Conservation (phyloP, 2,329 filamentous ascomycete species). For the Talaromyces rugulosus region DNA sequence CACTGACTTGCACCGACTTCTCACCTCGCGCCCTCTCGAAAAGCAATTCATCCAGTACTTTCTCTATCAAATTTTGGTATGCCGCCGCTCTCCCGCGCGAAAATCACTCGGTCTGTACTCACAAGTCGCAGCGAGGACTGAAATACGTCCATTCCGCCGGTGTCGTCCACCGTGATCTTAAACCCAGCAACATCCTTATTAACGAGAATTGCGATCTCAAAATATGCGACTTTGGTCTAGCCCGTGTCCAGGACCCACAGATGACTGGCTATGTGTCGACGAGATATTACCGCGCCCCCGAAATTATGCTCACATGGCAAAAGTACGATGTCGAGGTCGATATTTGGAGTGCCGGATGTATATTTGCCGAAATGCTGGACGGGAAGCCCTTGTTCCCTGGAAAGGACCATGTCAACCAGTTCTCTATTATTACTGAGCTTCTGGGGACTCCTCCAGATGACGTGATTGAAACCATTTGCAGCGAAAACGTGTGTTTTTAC, state of each 20-base stretch:
- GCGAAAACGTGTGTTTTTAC: constrained; percentile 72
- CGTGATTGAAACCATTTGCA: constrained; percentile 97
- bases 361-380: constrained; percentile 98
- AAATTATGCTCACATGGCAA: constrained; percentile 99
- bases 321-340: constrained; percentile 99
- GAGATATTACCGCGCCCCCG: constrained; percentile 94
- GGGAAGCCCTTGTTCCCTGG: constrained; percentile 97
- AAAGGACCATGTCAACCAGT: constrained; percentile 99
- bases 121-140: constrained; percentile 68
- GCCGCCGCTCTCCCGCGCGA: constrained; percentile 27
- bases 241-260: constrained; percentile 96
- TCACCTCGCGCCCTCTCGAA: constrained; percentile 92
- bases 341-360: constrained; percentile 98
- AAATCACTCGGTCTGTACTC: constrained; percentile 11
- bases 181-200: constrained; percentile 98
- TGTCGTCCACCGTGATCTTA: constrained; percentile 94
- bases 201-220: constrained; percentile 99
- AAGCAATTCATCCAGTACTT: constrained; percentile 99
- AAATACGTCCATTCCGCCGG: constrained; percentile 99
- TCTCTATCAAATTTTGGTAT: constrained; percentile 95
- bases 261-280: constrained; percentile 99
- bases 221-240: constrained; percentile 97
- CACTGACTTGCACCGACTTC: constrained; percentile 89
- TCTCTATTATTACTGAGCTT: constrained; percentile 98
- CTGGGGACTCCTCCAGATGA: constrained; percentile 95